Base-by-base conservation (phyloP, 768 basidiomycete genomes). In the Tricholoma furcatifolium region DNA sequence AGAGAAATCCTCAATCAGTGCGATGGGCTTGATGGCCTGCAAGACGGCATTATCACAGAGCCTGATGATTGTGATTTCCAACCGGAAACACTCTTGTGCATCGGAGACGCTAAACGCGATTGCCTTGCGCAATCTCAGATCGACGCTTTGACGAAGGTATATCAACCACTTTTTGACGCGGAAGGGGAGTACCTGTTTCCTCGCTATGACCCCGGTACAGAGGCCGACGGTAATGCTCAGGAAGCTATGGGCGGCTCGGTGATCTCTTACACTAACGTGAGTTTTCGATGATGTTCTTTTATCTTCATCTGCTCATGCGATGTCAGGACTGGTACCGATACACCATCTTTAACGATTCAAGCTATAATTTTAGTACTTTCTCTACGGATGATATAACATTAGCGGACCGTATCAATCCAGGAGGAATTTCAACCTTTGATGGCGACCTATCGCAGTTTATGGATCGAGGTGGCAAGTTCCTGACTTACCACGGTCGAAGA, bases 401-500 rank as follows among this genome's bases (percentile, higher is more conserved):
- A 1, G 49, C 43, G 6, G 31, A 50, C 10, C 12, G 27, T 15
- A 49, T 50, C 17, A 47, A 55, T 23, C 54, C 54, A 4, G 53
- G 51, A 27, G 47, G 50, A 14, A 55, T 55, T 15, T 23, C 27
- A 8, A 53, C 58, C 1, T 59, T 51, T 38, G 42, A 10, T 31
- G 53, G 54, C n/a, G 38, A 55, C 32, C 40, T 59, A 2, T 48
- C 54, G 1, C n/a, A n/a, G 47, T 39, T 2, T 59, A 55, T 30
- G 21, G 49, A 30, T 14, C 50, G 51, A 3, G 54, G 54, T 7
- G 58, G 54, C 1, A 59, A 53, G 24, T 53, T 59, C 30, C 30
- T 59, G 20, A 53, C 58, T 10, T 59, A 50, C 23, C 58, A 59
- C 17, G 57, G 57, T 3, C 54, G 51, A 17, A n/a, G n/a, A 46